Conservation (phyloP, 495 filamentous ascomycete species). For the Tuber aestivum region DNA sequence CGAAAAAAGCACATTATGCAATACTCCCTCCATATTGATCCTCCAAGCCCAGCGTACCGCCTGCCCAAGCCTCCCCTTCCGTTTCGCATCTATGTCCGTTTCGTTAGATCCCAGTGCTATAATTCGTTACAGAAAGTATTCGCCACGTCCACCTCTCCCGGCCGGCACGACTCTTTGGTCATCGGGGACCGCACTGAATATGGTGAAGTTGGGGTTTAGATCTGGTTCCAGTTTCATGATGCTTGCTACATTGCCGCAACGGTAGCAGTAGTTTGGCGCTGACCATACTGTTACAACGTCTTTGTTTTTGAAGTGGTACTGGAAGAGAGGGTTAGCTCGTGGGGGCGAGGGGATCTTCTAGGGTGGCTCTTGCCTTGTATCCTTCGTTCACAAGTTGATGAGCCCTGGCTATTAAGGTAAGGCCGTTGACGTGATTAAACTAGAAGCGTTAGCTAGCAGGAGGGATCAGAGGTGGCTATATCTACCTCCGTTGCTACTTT, state of each 20-base stretch:
- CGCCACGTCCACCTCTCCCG: constrained; percentile 71
- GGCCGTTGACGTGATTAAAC: constrained; percentile 96
- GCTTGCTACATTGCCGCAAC: constrained; percentile 92
- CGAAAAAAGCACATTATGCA: not conserved
- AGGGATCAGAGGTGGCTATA: not conserved
- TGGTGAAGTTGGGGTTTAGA: constrained; percentile 79
- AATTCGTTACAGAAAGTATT: constrained; percentile 82
- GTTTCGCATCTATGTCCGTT: not conserved
- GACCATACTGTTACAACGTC: constrained; percentile 99
- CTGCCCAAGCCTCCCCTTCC: not conserved
- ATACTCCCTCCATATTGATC: constrained; percentile 4
- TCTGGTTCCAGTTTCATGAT: constrained; percentile 91
- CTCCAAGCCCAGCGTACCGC: not conserved
- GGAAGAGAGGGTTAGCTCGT: constrained; percentile 1
- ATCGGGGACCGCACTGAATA: constrained; percentile 91
- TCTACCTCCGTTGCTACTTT: constrained; percentile 79
- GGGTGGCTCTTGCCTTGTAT: constrained; percentile 62
- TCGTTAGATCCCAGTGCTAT: not conserved
- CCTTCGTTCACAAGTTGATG: constrained; percentile 98
- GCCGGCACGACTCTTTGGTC: constrained; percentile 80
- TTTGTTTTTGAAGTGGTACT: constrained; percentile 92
- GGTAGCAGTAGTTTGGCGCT: constrained; percentile 97
- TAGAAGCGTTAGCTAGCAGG: constrained; percentile 16
- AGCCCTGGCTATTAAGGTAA: constrained; percentile 89
- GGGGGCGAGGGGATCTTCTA: not conserved